Percentiles rank a stretch among this genome's conserved stretches.
These are phyloP conservation scores for Adansonia madagascariensis DNA, from an alignment of 441 rosid species.

Conservation along the genomic window DNA sequence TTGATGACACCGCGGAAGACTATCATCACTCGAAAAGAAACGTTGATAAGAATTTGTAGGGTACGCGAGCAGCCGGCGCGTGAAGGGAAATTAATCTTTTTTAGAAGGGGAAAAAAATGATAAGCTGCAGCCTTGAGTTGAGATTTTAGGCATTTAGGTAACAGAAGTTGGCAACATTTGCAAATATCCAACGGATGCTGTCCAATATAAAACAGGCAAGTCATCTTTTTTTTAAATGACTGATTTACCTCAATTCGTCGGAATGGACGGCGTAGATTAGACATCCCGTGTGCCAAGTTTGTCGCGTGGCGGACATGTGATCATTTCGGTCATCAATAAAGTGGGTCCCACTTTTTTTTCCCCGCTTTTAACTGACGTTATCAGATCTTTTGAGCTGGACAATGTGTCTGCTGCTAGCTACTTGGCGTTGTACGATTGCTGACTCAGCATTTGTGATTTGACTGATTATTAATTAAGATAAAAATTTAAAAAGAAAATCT, in stretches of 20 bases:
- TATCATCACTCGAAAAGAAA: too few relatives aligned
- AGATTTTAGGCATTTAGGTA: too few relatives aligned
- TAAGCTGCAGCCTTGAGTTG: too few relatives aligned
- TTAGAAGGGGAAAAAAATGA: too few relatives aligned
- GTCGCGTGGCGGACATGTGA: slow-evolving; percentile 23
- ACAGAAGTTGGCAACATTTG: neutral
- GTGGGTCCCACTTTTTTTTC: neutral
- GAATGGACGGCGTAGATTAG: slow-evolving; percentile 9
- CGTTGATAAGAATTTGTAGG: too few relatives aligned
- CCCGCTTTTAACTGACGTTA: neutral
- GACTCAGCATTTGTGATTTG: neutral
- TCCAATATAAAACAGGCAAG: neutral
- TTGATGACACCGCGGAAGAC: too few relatives aligned
- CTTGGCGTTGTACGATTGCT: neutral
- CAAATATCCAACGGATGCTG: slow-evolving; percentile 14
- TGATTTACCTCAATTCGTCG: neutral
- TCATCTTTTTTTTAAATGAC: neutral
- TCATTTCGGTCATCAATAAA: neutral
- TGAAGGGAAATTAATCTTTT: too few relatives aligned
- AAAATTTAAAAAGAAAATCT: too few relatives aligned
- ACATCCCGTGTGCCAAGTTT: neutral
- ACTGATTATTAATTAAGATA: too few relatives aligned
- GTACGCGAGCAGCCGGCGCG: too few relatives aligned
- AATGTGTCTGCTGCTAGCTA: neutral
- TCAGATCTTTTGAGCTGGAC: slow-evolving; percentile 1